Conservation (phyloP, 1,284 basidiomycete genomes). For the Moesziomyces globuligerus region DNA sequence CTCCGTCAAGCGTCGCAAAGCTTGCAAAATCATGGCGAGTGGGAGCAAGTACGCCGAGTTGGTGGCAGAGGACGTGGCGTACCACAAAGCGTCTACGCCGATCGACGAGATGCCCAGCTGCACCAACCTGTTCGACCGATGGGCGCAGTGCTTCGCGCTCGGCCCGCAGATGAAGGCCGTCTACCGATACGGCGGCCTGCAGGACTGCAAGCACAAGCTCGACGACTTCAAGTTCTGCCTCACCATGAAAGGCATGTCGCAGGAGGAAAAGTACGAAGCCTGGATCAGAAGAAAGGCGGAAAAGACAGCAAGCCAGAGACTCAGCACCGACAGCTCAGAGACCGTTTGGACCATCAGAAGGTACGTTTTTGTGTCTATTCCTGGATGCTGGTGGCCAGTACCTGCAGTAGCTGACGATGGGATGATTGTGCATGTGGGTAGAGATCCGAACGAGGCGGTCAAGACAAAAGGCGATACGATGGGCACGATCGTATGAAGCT, state of each 20-base stretch:
- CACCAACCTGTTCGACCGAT: constrained; percentile 61
- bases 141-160: constrained; percentile 70
- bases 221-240: constrained; percentile 97
- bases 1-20: too few species aligned
- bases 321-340: constrained; percentile 80
- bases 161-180: constrained; percentile 83
- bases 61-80: constrained; percentile 50
- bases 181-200: constrained; percentile 84
- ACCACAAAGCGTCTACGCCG: constrained; percentile 58
- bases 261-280: constrained; percentile 79
- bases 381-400: too few species aligned
- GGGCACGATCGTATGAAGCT: constrained; percentile 16
- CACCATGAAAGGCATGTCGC: constrained; percentile 79
- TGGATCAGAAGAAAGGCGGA: constrained; percentile 89
- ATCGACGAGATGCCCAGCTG: constrained; percentile 56
- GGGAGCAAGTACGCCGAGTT: constrained; percentile 18
- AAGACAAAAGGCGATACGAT: not conserved
- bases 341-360: constrained; percentile 89
- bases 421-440: not conserved
- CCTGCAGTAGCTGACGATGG: too few species aligned
- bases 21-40: too few species aligned
- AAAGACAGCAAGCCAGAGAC: constrained; percentile 81
- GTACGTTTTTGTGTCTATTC: constrained; percentile 68
- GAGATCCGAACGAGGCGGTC: constrained; percentile 22
- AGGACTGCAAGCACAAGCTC: constrained; percentile 81